phyloP scores from a whole-genome alignment of 257 asterid species.

The Penstemon davidsonii region DNA sequence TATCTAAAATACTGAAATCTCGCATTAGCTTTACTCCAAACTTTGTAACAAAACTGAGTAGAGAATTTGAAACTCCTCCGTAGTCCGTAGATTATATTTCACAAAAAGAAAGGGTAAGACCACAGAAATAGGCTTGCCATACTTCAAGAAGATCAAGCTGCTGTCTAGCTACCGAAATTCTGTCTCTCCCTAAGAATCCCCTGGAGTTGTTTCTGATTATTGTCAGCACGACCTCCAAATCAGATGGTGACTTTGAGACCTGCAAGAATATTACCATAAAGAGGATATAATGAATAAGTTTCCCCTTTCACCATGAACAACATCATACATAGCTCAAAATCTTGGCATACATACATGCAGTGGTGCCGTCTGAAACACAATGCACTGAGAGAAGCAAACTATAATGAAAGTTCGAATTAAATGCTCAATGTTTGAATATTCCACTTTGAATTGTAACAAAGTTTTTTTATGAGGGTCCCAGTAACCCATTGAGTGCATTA shows the following conservation, averaged over 20 bases:
- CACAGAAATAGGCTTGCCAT: slow-evolving; percentile 32
- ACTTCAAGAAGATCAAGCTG: slow-evolving; percentile 95
- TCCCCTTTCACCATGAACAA: slow-evolving; percentile 22
- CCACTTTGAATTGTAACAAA: not conserved
- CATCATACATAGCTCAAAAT: slow-evolving; percentile 17
- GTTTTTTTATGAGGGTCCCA: not conserved
- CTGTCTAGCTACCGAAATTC: slow-evolving; percentile 58
- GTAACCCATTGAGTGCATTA: not conserved
- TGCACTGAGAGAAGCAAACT: slow-evolving; percentile 7
- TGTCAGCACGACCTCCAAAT: slow-evolving; percentile 80
- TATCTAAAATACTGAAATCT: not conserved
- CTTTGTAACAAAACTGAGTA: slow-evolving; percentile 17
- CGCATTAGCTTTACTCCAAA: slow-evolving; percentile 24
- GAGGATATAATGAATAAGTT: not conserved
- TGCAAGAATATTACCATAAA: slow-evolving; percentile 33
- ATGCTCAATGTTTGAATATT: not conserved
- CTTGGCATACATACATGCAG: slow-evolving; percentile 13
- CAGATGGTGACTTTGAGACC: slow-evolving; percentile 95
- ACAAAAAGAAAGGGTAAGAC: slow-evolving; percentile 17
- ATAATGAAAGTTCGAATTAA: slow-evolving; percentile 5
- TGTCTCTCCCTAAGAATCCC: slow-evolving; percentile 72
- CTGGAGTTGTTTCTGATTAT: slow-evolving; percentile 75
- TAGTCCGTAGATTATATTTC: slow-evolving; percentile 14
- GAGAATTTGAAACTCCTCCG: slow-evolving; percentile 19
- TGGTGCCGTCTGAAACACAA: slow-evolving; percentile 16